These are phyloP conservation scores for Ilex asprella DNA, from an alignment of 257 asterid species.

Conservation along the genomic window DNA sequence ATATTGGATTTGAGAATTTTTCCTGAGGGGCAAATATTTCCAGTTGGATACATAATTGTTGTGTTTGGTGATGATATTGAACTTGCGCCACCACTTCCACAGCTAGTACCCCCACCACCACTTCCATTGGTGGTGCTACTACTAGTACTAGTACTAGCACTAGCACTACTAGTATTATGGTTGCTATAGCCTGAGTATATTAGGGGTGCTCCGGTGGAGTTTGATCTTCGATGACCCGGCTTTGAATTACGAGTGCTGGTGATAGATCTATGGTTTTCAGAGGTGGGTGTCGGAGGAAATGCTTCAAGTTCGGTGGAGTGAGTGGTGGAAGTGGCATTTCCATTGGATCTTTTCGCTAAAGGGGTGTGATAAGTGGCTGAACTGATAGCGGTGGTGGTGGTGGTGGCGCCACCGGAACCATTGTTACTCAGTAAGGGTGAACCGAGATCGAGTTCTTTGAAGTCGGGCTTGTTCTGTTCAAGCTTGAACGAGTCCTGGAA, in stretches of 20 bases:
- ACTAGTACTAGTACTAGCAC: background rate
- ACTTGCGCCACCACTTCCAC: background rate
- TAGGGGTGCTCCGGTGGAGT: background rate
- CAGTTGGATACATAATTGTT: background rate
- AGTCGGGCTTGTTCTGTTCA: background rate
- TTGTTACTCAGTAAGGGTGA: background rate
- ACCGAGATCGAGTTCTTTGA: conserved; percentile 1
- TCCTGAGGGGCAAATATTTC: background rate
- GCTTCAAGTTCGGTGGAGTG: background rate
- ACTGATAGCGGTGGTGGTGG: background rate
- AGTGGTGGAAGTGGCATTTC: background rate
- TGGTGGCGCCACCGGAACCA: background rate
- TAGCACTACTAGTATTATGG: background rate
- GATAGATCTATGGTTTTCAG: background rate
- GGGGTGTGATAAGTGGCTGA: background rate
- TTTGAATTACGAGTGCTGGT: background rate
- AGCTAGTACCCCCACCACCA: background rate
- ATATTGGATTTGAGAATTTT: background rate
- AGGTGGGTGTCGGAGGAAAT: background rate
- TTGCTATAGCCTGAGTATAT: background rate
- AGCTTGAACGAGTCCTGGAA: background rate
- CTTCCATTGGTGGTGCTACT: background rate
- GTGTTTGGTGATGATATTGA: background rate
- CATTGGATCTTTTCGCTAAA: background rate
- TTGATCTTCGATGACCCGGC: conserved; percentile 3